Evolutionary conservation across 2,329 filamentous ascomycete genomes (phyloP).

Genomic region (Talaromyces sp.): DNA sequence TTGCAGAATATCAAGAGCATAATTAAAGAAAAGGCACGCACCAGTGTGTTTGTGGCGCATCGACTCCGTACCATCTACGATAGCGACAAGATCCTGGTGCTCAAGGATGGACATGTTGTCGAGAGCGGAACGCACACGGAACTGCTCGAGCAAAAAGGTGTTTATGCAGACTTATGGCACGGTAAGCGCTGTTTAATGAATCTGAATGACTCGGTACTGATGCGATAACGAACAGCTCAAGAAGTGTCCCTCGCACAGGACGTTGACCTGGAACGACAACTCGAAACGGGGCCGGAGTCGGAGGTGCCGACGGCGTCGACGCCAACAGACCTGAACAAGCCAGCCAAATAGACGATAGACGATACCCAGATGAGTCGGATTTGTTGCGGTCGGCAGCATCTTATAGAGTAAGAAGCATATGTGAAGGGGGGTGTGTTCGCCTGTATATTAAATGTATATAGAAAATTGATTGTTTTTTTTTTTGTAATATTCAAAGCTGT

Average conservation of each 20-base stretch:
- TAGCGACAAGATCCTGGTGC: conserved; percentile 84
- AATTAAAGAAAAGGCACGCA: conserved; percentile 77
- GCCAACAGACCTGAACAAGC: conserved; percentile 1
- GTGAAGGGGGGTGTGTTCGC: not conserved
- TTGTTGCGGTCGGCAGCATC: not conserved
- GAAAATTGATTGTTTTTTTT: not conserved
- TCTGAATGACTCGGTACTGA: not conserved
- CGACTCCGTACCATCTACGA: conserved; percentile 90
- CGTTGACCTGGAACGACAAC: conserved; percentile 35
- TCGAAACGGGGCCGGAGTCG: conserved; percentile 28
- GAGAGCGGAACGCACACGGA: conserved; percentile 85
- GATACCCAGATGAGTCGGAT: not conserved
- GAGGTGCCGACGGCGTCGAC: conserved; percentile 4
- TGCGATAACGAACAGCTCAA: conserved; percentile 46
- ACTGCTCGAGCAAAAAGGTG: conserved; percentile 63
- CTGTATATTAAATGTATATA: not conserved
- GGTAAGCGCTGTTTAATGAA: conserved; percentile 48
- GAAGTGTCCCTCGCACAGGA: conserved; percentile 49
- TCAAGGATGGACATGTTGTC: conserved; percentile 76
- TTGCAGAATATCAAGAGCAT: conserved; percentile 92
- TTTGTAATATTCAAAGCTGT: not conserved
- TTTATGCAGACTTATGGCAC: conserved; percentile 90
- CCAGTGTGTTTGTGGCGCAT: conserved; percentile 93
- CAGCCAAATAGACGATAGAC: not conserved
- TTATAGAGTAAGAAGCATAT: not conserved